phyloP scores from a whole-genome alignment of 768 basidiomycete genomes.

The Inosperma sp. region DNA sequence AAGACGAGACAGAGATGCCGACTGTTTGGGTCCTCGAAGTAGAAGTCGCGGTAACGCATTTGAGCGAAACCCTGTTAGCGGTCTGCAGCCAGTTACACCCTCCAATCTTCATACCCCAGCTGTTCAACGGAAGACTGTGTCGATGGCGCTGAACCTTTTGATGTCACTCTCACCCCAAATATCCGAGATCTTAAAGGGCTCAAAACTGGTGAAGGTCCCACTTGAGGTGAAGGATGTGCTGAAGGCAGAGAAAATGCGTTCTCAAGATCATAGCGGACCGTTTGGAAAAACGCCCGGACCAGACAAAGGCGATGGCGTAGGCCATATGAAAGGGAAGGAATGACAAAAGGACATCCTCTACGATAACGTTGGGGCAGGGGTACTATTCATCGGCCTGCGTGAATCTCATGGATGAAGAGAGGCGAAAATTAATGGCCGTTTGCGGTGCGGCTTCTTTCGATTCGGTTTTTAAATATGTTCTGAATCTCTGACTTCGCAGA shows the following conservation, averaged over 20 bases:
- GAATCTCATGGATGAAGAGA: slow-evolving; percentile 3
- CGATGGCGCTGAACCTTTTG: slow-evolving; percentile 41
- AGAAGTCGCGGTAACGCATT: slow-evolving; percentile 10
- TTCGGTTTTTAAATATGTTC: neutral
- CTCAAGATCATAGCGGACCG: too few relatives aligned
- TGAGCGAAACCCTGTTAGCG: too few relatives aligned
- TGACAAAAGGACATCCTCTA: neutral
- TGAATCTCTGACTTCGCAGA: slow-evolving; percentile 25
- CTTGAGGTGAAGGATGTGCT: slow-evolving; percentile 44
- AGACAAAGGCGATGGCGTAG: neutral
- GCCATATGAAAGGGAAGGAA: neutral
- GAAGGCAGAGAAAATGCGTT: slow-evolving; percentile 25
- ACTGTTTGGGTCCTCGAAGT: slow-evolving; percentile 61
- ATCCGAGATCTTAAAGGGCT: slow-evolving; percentile 31
- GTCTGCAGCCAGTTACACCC: too few relatives aligned
- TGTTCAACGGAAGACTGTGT: slow-evolving; percentile 27
- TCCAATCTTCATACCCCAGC: too few relatives aligned
- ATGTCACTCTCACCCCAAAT: slow-evolving; percentile 39
- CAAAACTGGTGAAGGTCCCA: slow-evolving; percentile 25
- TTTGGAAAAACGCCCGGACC: neutral
- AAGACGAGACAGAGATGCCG: too few relatives aligned
- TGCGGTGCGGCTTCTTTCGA: slow-evolving; percentile 28
- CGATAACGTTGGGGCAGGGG: slow-evolving; percentile 19
- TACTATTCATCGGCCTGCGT: slow-evolving; percentile 17
- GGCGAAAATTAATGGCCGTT: slow-evolving; percentile 22